Percentiles rank a stretch among this genome's conserved stretches.
Conservation (phyloP, 2,329 filamentous ascomycete genomes). For the Colletotrichum incanum region DNA sequence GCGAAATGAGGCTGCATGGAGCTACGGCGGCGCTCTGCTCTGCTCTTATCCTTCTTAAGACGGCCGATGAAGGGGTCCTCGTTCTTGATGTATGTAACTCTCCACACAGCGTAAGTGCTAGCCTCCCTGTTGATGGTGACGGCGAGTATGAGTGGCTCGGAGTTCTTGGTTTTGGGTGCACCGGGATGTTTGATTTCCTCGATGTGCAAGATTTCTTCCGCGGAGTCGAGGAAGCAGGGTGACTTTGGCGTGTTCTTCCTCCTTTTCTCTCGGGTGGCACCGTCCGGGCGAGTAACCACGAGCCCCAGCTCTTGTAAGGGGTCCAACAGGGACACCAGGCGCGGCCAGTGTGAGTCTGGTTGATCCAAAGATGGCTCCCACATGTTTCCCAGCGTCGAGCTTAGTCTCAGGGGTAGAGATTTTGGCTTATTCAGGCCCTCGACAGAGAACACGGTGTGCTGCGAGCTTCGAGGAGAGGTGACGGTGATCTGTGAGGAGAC, state of each 20-base stretch:
- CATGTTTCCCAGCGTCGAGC: constrained; percentile 70
- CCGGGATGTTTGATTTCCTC: constrained; percentile 76
- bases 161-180: constrained; percentile 50
- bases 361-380: constrained; percentile 70
- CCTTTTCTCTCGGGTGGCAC: constrained; percentile 52
- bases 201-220: constrained; percentile 88
- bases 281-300: constrained; percentile 75
- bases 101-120: constrained; percentile 88
- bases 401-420: constrained; percentile 66
- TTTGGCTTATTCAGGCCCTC: constrained; percentile 71
- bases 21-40: constrained; percentile 69
- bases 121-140: constrained; percentile 86
- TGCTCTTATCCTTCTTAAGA: constrained; percentile 62
- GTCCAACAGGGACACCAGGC: constrained; percentile 87
- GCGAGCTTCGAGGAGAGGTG: constrained; percentile 63
- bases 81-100: constrained; percentile 81
- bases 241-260: constrained; percentile 60
- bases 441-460: constrained; percentile 69
- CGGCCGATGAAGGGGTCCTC: constrained; percentile 70
- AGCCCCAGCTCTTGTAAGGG: constrained; percentile 89
- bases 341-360: constrained; percentile 75
- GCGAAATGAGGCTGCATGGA: constrained; percentile 78
- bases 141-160: constrained; percentile 77
- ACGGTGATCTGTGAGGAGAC: constrained; percentile 77
- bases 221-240: constrained; percentile 75